Evolutionary conservation across 768 basidiomycete species (phyloP).

Genomic region (Termitomyces heimii): DNA sequence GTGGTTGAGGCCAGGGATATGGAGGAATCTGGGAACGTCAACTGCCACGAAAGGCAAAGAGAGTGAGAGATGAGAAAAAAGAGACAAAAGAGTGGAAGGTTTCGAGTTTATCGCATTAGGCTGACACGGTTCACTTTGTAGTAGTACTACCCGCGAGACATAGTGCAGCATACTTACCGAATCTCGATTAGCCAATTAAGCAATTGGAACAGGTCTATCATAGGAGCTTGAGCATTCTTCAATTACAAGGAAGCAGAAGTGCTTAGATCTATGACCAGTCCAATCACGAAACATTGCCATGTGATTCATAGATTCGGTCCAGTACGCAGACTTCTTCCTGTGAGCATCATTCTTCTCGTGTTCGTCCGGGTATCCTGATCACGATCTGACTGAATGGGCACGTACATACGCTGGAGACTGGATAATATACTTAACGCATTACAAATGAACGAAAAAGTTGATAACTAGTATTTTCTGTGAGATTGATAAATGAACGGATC

Average conservation of each 20-base stretch:
- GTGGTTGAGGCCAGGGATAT: not conserved
- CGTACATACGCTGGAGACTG: not conserved
- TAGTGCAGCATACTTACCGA: not conserved
- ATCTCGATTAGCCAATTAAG: slow-evolving; percentile 3
- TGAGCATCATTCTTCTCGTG: not conserved
- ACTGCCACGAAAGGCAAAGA: not conserved
- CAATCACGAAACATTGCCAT: not conserved
- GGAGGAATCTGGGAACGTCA: not conserved
- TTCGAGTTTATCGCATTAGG: not conserved
- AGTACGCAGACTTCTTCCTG: not conserved
- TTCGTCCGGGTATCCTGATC: not conserved
- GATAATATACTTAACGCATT: too few species aligned
- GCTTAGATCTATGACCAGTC: not conserved
- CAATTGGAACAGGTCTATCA: not conserved
- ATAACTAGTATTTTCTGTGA: not conserved
- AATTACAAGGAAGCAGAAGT: not conserved
- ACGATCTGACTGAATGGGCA: not conserved
- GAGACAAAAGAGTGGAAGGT: not conserved
- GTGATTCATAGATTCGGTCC: not conserved
- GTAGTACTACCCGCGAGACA: slow-evolving; percentile 6
- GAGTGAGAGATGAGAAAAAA: not conserved
- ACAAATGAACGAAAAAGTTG: too few species aligned
- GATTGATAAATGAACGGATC: not conserved
- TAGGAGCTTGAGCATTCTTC: not conserved
- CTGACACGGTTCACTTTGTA: not conserved